Conservation (phyloP, 352 stramenopile species). For the Pilasporangium apinafurcum region DNA sequence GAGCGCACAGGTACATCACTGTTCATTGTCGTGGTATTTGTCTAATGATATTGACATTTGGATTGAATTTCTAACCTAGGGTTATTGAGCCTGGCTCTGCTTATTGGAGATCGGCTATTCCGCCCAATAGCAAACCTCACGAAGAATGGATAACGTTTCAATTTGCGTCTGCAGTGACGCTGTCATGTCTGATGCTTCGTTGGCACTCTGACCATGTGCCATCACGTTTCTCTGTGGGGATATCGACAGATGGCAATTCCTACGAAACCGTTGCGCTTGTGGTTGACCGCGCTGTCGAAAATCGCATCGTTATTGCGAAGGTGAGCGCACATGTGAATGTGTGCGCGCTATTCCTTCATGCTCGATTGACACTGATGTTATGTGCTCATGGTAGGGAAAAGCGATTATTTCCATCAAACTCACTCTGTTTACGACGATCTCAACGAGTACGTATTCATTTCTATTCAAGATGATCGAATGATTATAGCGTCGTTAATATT, state of each 20-base stretch:
- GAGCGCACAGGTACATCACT: conserved; percentile 26
- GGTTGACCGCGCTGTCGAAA: conserved; percentile 14
- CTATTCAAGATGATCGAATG: conserved; percentile 1
- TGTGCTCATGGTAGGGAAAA: conserved; percentile 12
- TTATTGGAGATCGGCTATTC: conserved; percentile 39
- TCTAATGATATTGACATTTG: not conserved
- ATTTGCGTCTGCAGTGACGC: conserved; percentile 33
- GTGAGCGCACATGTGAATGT: conserved; percentile 9
- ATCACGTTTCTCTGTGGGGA: conserved; percentile 27
- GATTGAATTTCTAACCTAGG: conserved; percentile 8
- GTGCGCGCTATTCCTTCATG: not conserved
- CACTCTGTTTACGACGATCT: conserved; percentile 22
- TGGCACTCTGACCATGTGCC: conserved; percentile 41
- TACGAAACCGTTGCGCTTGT: conserved; percentile 51
- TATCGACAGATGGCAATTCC: conserved; percentile 34
- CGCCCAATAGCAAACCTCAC: conserved; percentile 8
- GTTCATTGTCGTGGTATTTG: not conserved
- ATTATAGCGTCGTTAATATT: not conserved
- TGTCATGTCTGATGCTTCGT: conserved; percentile 35
- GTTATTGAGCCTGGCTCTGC: conserved; percentile 23
- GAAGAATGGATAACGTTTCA: conserved; percentile 51
- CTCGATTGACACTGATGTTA: not conserved
- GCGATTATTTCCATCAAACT: conserved; percentile 38
- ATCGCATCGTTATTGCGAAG: conserved; percentile 37
- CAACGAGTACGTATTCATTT: conserved; percentile 11